Base-by-base conservation (phyloP, 495 filamentous ascomycete species). In the Penicillium crystallinum region DNA sequence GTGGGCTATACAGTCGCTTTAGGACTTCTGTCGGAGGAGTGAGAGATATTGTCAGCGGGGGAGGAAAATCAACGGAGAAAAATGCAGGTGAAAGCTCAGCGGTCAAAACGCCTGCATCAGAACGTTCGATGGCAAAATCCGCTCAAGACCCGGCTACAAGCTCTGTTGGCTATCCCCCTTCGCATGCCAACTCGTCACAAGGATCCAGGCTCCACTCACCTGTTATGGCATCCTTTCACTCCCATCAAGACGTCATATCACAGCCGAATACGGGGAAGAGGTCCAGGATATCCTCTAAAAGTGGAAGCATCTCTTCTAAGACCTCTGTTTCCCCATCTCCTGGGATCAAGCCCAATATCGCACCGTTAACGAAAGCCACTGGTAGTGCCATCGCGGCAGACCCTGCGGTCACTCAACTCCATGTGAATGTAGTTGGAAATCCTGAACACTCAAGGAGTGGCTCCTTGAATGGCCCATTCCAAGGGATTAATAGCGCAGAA, bases 1-100 rank as follows among this genome's bases (percentile, higher is more conserved):
- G 86, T 63, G 90, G 90, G 2, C 63, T 97, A 14, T 96, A 95
- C 65, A 91, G 77, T 72, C 82, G 89, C 15, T 77, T 96, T 62
- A 82, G 82, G 65, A 88, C 85, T 30, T 89, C 83, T 0, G 89
- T 95, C 29, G 83, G 84, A 1, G 87, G 77, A 31, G 81, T 79
- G 44, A 87, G 84, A 59, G 81, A 85, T 51, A 78, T 81, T 48
- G 63, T 72, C 8, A 68, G 73, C 41, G 46, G 70, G 23, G 69
- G 66, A 25, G 64, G 71, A 22, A 74, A 67, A 44, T 46, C 65
- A 17, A 49, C 75, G 10, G 76, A 77, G 49, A 65, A 64, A 35
- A 59, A 61, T 37, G 49, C 60, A 10, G 38, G 52, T 14, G 68
- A 74, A 12, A 47, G 45, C 5, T 46, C 60, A 46, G 50, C 54